These are phyloP conservation scores for Cystobasidium onofrii DNA, from an alignment of 768 basidiomycete species.

Conservation along the genomic window DNA sequence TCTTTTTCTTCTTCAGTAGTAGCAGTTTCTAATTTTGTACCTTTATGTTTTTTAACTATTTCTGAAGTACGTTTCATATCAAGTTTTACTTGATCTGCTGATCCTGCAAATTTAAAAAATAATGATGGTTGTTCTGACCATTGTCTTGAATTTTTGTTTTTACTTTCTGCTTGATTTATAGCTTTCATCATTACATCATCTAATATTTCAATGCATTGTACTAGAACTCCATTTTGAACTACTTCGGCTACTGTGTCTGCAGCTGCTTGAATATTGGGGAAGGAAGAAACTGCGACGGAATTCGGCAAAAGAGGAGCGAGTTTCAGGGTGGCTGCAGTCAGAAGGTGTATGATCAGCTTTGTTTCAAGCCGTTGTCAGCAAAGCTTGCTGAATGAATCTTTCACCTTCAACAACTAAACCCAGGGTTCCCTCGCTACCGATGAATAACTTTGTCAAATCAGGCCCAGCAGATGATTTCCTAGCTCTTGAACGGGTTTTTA, in stretches of 20 bases:
- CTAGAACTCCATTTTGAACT: slow-evolving; percentile 58
- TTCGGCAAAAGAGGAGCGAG: slow-evolving; percentile 73
- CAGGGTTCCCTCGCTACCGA: slow-evolving; percentile 56
- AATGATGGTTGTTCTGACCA: slow-evolving; percentile 50
- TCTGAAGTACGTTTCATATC: slow-evolving; percentile 44
- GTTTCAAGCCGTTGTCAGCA: too few species aligned
- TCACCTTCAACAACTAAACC: slow-evolving; percentile 81
- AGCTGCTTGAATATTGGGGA: slow-evolving; percentile 67
- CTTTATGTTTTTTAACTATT: slow-evolving; percentile 62
- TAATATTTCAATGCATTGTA: slow-evolving; percentile 80
- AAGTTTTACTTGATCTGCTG: slow-evolving; percentile 55
- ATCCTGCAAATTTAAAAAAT: slow-evolving; percentile 87
- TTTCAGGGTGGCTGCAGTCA: slow-evolving; percentile 78
- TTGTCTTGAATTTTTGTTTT: slow-evolving; percentile 11
- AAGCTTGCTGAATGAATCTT: slow-evolving; percentile 19
- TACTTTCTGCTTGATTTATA: slow-evolving; percentile 33
- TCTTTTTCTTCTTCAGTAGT: slow-evolving; percentile 75
- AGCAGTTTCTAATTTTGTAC: slow-evolving; percentile 64
- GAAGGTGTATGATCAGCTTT: slow-evolving; percentile 63
- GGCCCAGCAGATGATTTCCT: slow-evolving; percentile 80
- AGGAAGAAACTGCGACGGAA: slow-evolving; percentile 78
- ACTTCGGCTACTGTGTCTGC: slow-evolving; percentile 75
- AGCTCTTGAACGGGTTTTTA: slow-evolving; percentile 62
- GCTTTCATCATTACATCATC: slow-evolving; percentile 57
- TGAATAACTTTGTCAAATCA: slow-evolving; percentile 49